Percentiles rank a stretch among this genome's conserved stretches.
Evolutionary conservation across 202 grass and related monocot species (phyloP).

Genomic region (Panicum hallii): DNA sequence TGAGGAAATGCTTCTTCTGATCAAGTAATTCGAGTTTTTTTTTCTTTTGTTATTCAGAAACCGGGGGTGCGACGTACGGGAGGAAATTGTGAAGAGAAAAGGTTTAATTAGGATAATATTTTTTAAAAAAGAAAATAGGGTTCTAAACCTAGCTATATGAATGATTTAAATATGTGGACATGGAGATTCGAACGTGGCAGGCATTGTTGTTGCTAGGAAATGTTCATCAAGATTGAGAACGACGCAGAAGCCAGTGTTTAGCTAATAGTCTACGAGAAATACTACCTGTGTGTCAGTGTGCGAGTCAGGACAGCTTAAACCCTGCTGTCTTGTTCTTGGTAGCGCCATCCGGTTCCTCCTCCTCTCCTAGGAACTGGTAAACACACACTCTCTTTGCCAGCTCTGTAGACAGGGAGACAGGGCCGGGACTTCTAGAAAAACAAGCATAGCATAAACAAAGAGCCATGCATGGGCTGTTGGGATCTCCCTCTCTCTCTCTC

Average conservation of each 20-base stretch:
- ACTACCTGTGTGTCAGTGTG: too few species aligned
- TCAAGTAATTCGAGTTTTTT: not conserved
- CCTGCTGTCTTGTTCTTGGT: slow-evolving; percentile 40
- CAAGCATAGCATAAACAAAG: not conserved
- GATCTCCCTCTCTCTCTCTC: too few species aligned
- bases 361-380: slow-evolving; percentile 17
- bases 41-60: not conserved
- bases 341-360: not conserved
- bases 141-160: too few species aligned
- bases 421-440: not conserved
- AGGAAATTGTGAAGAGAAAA: not conserved
- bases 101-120: not conserved
- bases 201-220: too few species aligned
- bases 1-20: not conserved
- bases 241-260: not conserved
- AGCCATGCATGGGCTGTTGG: not conserved
- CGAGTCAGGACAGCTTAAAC: slow-evolving; percentile 15
- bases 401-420: not conserved
- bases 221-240: not conserved
- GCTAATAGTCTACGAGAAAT: not conserved
- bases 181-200: too few species aligned
- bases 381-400: slow-evolving; percentile 13
- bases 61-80: not conserved
- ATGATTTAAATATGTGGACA: too few species aligned
- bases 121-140: too few species aligned